Percentiles rank a stretch among this genome's conserved stretches.
Evolutionary conservation across 2,329 filamentous ascomycete species (phyloP).

Genomic region (Phyllosticta paracitricarpa): DNA sequence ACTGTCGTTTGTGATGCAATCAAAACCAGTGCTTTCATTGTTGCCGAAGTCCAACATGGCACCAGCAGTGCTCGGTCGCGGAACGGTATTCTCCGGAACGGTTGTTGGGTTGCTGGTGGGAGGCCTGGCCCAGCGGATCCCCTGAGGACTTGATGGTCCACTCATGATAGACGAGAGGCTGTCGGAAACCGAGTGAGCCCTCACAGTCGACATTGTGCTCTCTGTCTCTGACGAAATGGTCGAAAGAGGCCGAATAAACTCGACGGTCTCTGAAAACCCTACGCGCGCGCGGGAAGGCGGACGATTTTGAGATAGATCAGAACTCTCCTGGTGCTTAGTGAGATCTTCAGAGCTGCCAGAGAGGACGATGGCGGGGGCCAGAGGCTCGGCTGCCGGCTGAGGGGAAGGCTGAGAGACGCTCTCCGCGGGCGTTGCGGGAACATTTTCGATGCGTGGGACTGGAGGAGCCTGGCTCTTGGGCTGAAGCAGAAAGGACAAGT

Average conservation of each 20-base stretch:
- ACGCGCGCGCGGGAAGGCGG: constrained; percentile 53
- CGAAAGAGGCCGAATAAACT: constrained; percentile 76
- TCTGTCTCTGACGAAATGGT: constrained; percentile 77
- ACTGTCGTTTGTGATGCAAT: constrained; percentile 20
- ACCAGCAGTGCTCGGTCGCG: constrained; percentile 59
- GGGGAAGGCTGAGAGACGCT: constrained; percentile 3
- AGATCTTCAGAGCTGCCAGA: constrained; percentile 13
- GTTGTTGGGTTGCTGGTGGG: constrained; percentile 19
- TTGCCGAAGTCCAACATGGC: constrained; percentile 48
- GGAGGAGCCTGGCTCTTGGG: constrained; percentile 55
- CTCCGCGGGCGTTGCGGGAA: constrained; percentile 4
- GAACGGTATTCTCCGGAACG: constrained; percentile 24
- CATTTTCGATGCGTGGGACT: constrained; percentile 13
- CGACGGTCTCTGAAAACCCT: constrained; percentile 73
- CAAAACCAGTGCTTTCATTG: constrained; percentile 18
- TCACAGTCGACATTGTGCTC: constrained; percentile 59
- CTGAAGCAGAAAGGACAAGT: constrained; percentile 61
- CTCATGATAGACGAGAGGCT: constrained; percentile 73
- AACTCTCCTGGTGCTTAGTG: constrained; percentile 20
- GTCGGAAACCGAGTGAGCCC: constrained; percentile 64
- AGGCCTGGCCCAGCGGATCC: constrained; percentile 31
- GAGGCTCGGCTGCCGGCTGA: background rate
- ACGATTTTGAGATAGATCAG: constrained; percentile 23
- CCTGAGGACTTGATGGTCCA: constrained; percentile 38
- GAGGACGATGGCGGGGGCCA: constrained; percentile 26